Percentiles rank a stretch among this genome's conserved stretches.
Conservation (phyloP, 805 yeast species). For the Schwanniomyces pseudopolymorphus region DNA sequence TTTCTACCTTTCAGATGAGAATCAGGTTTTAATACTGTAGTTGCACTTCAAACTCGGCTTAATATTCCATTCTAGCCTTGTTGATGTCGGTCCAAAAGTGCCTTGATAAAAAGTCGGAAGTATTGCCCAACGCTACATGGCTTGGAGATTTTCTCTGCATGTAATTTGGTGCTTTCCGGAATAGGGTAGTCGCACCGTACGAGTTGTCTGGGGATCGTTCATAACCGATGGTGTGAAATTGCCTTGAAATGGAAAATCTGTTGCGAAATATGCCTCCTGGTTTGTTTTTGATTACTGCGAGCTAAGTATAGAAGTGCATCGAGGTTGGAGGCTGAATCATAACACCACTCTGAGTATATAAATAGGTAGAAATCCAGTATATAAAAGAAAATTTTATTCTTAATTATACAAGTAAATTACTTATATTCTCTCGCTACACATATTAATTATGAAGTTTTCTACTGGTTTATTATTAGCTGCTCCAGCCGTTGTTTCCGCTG, state of each 20-base stretch:
- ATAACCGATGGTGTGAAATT: not conserved
- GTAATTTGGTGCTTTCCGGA: not conserved
- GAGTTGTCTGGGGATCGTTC: not conserved
- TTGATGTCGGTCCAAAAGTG: not conserved
- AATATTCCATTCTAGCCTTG: not conserved
- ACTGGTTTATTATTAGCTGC: constrained; percentile 24
- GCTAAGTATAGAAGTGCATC: not conserved
- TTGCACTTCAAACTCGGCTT: too few species aligned
- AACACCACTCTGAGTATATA: not conserved
- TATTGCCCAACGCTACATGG: not conserved
- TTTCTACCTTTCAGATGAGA: too few species aligned
- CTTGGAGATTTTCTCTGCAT: not conserved
- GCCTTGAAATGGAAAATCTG: not conserved
- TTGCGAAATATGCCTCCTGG: not conserved
- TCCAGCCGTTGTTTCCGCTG: constrained; percentile 27
- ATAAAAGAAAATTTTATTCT: constrained; percentile 4
- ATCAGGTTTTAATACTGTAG: too few species aligned
- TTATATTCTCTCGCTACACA: constrained; percentile 19
- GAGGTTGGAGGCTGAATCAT: not conserved
- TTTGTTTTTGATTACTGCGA: not conserved
- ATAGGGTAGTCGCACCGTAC: not conserved
- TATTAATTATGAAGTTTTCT: constrained; percentile 33
- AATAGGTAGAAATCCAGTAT: constrained; percentile 2
- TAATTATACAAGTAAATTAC: not conserved
- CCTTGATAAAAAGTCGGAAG: not conserved